Conservation (phyloP, 805 yeast species). For the Sugiyamaella qingdaonensis region DNA sequence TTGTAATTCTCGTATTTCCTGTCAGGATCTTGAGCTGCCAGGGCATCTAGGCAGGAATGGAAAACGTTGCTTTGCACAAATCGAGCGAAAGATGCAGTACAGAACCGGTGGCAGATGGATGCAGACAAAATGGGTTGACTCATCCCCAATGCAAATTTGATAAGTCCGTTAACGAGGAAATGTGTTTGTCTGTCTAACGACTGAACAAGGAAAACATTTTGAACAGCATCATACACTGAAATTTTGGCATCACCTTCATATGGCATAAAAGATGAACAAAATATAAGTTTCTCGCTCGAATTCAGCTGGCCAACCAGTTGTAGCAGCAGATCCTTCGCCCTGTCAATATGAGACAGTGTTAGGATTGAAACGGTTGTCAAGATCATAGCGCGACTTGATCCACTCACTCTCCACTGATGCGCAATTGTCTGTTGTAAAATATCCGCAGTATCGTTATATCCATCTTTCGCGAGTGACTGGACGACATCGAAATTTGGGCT, state of each 20-base stretch:
- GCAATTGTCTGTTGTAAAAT: background rate
- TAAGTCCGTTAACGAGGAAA: constrained; percentile 7
- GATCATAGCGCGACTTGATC: background rate
- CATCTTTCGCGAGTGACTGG: background rate
- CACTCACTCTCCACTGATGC: background rate
- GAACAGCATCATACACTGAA: too few species aligned
- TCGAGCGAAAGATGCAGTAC: background rate
- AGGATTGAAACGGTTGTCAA: background rate
- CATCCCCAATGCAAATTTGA: constrained; percentile 5
- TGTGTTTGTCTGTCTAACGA: background rate
- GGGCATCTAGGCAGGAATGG: constrained; percentile 6
- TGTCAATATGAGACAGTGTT: background rate
- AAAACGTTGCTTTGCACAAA: constrained; percentile 3
- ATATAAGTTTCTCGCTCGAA: background rate
- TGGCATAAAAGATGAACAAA: background rate
- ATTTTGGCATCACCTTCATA: background rate
- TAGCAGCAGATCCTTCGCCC: background rate
- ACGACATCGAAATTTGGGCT: background rate
- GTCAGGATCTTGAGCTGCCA: constrained; percentile 11
- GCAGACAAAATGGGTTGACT: constrained; percentile 16
- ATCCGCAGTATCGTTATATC: background rate
- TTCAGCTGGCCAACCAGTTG: background rate
- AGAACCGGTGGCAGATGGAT: constrained; percentile 10
- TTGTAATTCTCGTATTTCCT: constrained; percentile 2
- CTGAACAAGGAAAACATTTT: too few species aligned